phyloP scores from a whole-genome alignment of 2,329 filamentous ascomycete species.

The Orbilia quercus region DNA sequence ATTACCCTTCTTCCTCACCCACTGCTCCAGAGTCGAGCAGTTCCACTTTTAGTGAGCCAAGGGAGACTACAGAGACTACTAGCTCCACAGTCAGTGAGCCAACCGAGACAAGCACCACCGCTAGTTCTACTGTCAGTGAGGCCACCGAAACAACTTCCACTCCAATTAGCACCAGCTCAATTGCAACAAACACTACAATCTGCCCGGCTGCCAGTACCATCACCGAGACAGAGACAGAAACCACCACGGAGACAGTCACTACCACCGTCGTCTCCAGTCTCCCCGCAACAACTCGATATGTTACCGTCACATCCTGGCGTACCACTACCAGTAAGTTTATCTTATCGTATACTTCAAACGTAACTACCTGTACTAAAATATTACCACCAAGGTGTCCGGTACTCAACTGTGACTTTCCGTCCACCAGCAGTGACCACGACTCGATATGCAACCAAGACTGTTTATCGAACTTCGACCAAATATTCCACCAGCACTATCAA shows the following conservation, averaged over 20 bases:
- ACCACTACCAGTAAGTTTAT: conserved; percentile 32
- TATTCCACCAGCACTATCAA: conserved; percentile 18
- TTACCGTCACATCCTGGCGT: conserved; percentile 18
- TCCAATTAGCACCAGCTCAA: neutral
- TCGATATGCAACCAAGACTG: conserved; percentile 16
- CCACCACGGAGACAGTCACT: conserved; percentile 4
- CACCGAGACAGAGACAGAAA: conserved; percentile 17
- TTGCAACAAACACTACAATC: conserved; percentile 4
- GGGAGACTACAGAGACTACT: conserved; percentile 10
- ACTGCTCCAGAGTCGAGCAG: conserved; percentile 15
- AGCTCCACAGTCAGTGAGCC: conserved; percentile 33
- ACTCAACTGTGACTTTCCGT: conserved; percentile 17
- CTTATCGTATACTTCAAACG: neutral
- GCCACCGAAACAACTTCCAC: neutral
- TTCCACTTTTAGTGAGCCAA: conserved; percentile 27
- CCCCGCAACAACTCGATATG: conserved; percentile 31
- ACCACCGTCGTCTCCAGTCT: conserved; percentile 20
- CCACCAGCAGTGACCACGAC: conserved; percentile 24
- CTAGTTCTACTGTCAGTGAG: neutral
- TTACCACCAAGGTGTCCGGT: conserved; percentile 18
- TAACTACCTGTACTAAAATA: neutral
- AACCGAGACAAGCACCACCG: neutral
- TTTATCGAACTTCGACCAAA: conserved; percentile 23
- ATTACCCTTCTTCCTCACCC: conserved; percentile 11
- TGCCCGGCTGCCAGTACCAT: conserved; percentile 24